Evolutionary conservation across 2,329 filamentous ascomycete species (phyloP), one percentile per base, ranked within the genome.

Genomic region (Penicillium capsulatum): DNA sequence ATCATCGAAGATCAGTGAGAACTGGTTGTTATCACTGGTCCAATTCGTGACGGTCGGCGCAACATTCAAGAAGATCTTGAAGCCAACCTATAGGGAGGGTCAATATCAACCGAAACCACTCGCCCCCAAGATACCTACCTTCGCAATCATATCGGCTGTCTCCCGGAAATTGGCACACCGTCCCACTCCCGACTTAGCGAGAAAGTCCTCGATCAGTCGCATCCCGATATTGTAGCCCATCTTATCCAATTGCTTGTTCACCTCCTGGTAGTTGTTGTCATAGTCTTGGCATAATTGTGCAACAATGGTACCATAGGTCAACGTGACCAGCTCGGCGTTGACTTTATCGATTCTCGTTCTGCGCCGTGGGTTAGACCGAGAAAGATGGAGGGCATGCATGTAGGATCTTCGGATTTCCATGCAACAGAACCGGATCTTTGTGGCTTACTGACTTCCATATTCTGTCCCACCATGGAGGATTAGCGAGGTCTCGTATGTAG

Each of bases 201-300:
- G 80, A 60, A 96, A 98, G 68, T 98, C 92, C 58, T 98, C 92
- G 54, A 98, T 96, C 51, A 98, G 71, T 26, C 92, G 86, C 60
- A 97, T 75, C 17, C 92, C 92, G 50, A 98, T 98, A 60, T 97
- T 97, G 71, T 97, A 96, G 39, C 92, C 92, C 92, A 98, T 98
- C 70, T 91, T 94, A 63, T 98, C 92, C 31, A 98, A 77, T 66
- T 98, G 92, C 66, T 91, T 89, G 71, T 98, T 98, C 63, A 98
- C 91, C 65, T 97, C 89, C 36, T 80, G 74, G 63, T 98, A 98
- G 69, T 97, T 88, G 57, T 80, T 83, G 56, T 96, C 89, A 64
- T 91, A 95, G 72, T 98, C 92, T 66, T 91, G 91, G 73, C 91
- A 97, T 51, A 98, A 75, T 66, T 97, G 91, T 41, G 89, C 86